A percentile compares a stretch with the other conserved stretches of the same genome.
Conservation (phyloP, 2,329 filamentous ascomycete genomes). For the Cryphonectria carpinicola region DNA sequence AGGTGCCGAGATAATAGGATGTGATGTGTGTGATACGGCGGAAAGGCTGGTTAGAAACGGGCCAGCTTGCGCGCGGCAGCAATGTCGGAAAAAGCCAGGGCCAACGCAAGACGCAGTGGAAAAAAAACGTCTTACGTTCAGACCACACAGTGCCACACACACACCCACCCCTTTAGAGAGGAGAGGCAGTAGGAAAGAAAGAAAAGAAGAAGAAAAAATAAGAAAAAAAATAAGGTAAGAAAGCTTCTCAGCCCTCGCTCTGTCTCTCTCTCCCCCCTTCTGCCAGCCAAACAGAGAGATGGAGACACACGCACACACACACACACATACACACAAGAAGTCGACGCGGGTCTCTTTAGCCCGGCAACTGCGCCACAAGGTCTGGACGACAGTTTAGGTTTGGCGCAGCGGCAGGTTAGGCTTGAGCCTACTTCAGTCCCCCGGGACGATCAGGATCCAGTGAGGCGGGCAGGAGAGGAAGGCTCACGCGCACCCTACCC, state of each 20-base stretch:
- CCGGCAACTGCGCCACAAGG: not conserved
- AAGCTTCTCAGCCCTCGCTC: not conserved
- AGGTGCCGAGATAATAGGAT: constrained; percentile 5
- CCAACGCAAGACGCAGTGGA: not conserved
- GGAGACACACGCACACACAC: not conserved
- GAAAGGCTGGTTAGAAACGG: constrained; percentile 13
- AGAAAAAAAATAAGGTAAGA: not conserved
- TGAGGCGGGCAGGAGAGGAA: not conserved
- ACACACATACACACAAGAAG: not conserved
- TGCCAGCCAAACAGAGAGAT: not conserved
- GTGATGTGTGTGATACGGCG: constrained; percentile 18
- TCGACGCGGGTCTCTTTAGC: not conserved
- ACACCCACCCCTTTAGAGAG: not conserved
- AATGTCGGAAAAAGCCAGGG: not conserved
- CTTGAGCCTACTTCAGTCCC: constrained; percentile 22
- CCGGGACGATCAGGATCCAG: not conserved
- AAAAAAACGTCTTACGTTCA: not conserved
- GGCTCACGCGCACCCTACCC: not conserved
- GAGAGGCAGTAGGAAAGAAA: not conserved
- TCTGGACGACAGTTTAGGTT: not conserved
- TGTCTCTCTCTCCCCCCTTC: not conserved
- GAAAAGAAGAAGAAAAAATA: not conserved
- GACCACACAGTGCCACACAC: not conserved
- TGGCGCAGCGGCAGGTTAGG: constrained; percentile 13
- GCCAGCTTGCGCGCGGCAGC: constrained; percentile 9